Evolutionary conservation across 768 basidiomycete species (phyloP), one percentile per base, ranked within the genome.

Genomic region (Coprinopsis cinerea): DNA sequence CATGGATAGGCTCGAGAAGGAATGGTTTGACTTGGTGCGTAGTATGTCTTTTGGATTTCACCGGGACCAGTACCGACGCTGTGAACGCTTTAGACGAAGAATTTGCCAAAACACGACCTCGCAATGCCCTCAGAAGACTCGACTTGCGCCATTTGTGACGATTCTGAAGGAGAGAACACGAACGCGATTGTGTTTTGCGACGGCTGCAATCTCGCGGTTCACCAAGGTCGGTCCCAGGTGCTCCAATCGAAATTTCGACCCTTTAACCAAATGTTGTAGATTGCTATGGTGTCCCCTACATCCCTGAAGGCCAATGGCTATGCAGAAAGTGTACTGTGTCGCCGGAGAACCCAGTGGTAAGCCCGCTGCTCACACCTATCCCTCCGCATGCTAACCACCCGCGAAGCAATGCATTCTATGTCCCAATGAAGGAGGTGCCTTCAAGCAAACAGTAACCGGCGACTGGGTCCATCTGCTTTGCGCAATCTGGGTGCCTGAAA

Each of bases 101-200:
- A 87, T 57, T 82, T 98, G 14, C 93, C 92, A 0, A 94, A 96
- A 66, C 82, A 85, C 1, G 86, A 90, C 59, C 75, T 88, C 47
- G 88, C 83, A 5, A 72, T 97, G 57, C 91, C 94, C 0, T 90
- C 87, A 1, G 94, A 99, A 69, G 96, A 99, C 62, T 92, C 92
- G 10, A 92, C 89, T 0, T 99, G 96, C 62, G 88, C 92, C 4
- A 88, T 99, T 36, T 99, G 96, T 60, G 96, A 99, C 61, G 96
- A 99, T 61, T 90, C 92, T 1, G 96, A 99, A 59, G 95, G 93
- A 47, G 96, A 99, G 72, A 96, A 97, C 61, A 92, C 89, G 51
- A 99, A 98, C 64, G 96, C 93, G 5, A 99, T 98, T 58, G 94
- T 99, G 4, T 99, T 99, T 61, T 99, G 96, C 64, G 96, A 99